A percentile compares a stretch with the other conserved stretches of the same genome.
Evolutionary conservation across 257 asterid genomes (phyloP).

Genomic region (Gardenia jasminoides): DNA sequence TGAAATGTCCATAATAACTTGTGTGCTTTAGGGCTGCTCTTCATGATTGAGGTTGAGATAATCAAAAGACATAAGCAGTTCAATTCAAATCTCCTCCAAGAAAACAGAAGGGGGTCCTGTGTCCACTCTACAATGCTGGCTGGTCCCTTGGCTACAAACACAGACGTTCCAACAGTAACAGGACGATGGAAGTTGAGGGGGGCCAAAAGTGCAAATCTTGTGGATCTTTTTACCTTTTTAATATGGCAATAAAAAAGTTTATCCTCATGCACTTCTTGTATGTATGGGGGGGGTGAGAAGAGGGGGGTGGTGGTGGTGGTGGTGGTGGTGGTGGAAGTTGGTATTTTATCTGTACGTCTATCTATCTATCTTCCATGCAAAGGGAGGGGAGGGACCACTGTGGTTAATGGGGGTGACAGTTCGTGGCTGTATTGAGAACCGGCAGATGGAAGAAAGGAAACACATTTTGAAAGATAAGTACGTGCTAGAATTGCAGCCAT

Average conservation of each 20-base stretch:
- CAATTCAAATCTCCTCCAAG: not conserved
- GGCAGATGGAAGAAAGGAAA: constrained; percentile 69
- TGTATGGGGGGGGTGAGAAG: constrained; percentile 7
- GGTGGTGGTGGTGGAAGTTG: constrained; percentile 14
- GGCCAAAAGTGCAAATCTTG: constrained; percentile 26
- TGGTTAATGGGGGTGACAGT: constrained; percentile 48
- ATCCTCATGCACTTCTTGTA: constrained; percentile 20
- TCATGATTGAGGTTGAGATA: not conserved
- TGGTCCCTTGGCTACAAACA: constrained; percentile 19
- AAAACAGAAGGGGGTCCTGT: not conserved
- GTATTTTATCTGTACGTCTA: not conserved
- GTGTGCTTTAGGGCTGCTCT: not conserved
- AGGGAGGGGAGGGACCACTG: constrained; percentile 49
- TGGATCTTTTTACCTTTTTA: constrained; percentile 7
- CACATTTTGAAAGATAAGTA: constrained; percentile 45
- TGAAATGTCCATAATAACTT: not conserved
- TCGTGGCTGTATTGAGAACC: constrained; percentile 52
- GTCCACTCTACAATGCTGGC: constrained; percentile 23
- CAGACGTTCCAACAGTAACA: constrained; percentile 6
- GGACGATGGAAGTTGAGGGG: constrained; percentile 1
- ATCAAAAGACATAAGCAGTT: not conserved
- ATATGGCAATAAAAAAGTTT: constrained; percentile 27
- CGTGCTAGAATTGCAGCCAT: constrained; percentile 68
- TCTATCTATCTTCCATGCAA: constrained; percentile 12
- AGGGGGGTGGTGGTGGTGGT: constrained; percentile 6